These are phyloP conservation scores for Radiomyces spectabilis DNA, from an alignment of 192 early-diverging fungal species.

Conservation along the genomic window DNA sequence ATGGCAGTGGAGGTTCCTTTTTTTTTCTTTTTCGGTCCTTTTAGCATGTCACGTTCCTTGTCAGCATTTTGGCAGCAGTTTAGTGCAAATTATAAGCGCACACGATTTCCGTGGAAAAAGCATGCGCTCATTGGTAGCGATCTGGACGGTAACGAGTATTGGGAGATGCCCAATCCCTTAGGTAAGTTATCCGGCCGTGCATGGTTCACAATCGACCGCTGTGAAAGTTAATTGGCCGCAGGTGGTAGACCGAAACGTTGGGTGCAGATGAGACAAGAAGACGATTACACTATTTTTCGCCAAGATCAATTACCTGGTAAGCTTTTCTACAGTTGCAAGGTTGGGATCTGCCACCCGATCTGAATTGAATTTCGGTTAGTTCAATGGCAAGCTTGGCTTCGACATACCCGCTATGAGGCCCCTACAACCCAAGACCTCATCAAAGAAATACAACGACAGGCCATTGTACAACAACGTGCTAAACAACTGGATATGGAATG, in stretches of 20 bases:
- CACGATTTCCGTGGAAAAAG: conserved; percentile 26
- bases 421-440: conserved; percentile 17
- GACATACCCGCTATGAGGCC: conserved; percentile 18
- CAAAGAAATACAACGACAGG: conserved; percentile 9
- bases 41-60: too few species aligned
- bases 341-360: too few species aligned
- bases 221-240: not conserved
- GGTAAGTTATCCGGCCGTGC: not conserved
- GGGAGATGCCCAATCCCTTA: conserved; percentile 23
- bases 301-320: conserved; percentile 26
- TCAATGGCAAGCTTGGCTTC: conserved; percentile 31
- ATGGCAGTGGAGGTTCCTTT: not conserved
- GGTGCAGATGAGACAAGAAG: conserved; percentile 24
- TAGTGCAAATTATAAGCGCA: conserved; percentile 26
- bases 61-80: too few species aligned
- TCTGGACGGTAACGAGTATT: conserved; percentile 28
- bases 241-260: conserved; percentile 23
- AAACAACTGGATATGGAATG: conserved; percentile 22
- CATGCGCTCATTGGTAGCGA: conserved; percentile 25
- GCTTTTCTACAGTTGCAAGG: not conserved
- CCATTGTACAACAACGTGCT: conserved; percentile 18
- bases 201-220: not conserved
- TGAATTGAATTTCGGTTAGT: conserved; percentile 3
- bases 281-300: conserved; percentile 11
- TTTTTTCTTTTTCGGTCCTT: not conserved